A percentile compares a stretch with the other conserved stretches of the same genome.
Evolutionary conservation across 805 yeast genomes (phyloP).

Genomic region (Yamadazyma phyllophila): DNA sequence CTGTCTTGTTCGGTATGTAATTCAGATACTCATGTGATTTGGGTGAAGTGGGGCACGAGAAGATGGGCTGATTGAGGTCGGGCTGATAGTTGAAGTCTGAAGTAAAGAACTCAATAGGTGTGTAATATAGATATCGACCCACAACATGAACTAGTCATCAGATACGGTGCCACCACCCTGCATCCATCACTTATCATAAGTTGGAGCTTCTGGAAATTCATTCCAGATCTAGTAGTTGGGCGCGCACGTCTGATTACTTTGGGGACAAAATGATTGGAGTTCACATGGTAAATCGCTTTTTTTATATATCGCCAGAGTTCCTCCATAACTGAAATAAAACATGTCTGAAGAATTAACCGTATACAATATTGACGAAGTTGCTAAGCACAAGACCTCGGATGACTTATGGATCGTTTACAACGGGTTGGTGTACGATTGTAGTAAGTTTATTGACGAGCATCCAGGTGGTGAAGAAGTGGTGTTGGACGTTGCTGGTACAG

Average conservation of each 20-base stretch:
- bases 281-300: constrained; percentile 8
- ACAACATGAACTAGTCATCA: no score
- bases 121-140: no score
- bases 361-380: constrained; percentile 54
- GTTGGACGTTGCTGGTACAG: constrained; percentile 42
- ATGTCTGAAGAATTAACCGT: constrained; percentile 29
- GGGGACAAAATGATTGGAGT: constrained; percentile 10
- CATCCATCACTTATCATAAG: not conserved
- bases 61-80: not conserved
- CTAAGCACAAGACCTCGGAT: constrained; percentile 36
- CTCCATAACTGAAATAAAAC: not conserved
- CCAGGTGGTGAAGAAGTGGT: constrained; percentile 50
- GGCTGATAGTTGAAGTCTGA: no score
- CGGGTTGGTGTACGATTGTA: constrained; percentile 42
- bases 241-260: constrained; percentile 10
- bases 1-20: not conserved
- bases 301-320: not conserved
- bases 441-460: constrained; percentile 44
- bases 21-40: not conserved
- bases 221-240: not conserved
- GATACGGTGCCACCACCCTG: no score
- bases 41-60: not conserved
- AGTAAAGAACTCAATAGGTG: no score
- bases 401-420: constrained; percentile 46
- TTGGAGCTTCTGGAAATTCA: not conserved